Evolutionary conservation across 495 filamentous ascomycete genomes (phyloP), one percentile per base, ranked within the genome.

Genomic region (Darksidea phi): DNA sequence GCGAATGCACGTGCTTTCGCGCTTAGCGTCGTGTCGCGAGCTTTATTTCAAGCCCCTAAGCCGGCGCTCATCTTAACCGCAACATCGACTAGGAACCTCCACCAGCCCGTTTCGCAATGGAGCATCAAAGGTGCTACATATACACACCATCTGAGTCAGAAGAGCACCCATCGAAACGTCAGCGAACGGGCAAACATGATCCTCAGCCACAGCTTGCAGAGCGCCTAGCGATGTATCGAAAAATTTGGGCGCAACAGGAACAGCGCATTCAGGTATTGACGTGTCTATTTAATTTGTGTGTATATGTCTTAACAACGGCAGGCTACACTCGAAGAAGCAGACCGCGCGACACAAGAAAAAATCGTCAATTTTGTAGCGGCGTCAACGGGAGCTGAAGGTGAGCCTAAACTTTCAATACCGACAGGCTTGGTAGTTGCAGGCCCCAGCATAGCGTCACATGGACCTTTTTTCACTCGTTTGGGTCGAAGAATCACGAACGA

Each of bases 371-470:
- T 95, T 69, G 73, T 93, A 8, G 72, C 61, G 7, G 37, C 13
- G 1, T 13, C 61, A 25, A 18, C 57, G 37, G 23, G 50, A 59
- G 51, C 34, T 57, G 67, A 61, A 59, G 57, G 78, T 76, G 51
- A 78, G 71, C 45, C 70, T 75, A 59, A 38, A 2, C 12, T 28
- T 6, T 82, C 77, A 67, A 85, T 96, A 24, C 88, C 90, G 0
- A 86, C 90, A 5, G 91, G 82, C 13, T 83, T 97, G 55, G 83
- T 98, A 41, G 84, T 90, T 26, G 86, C 88, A 17, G 92, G 90
- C 6, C 89, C 91, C n/a, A 92, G 91, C 63, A 87, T 92, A 54
- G 86, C 90, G 24, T 88, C 87, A 12, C 87, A 93, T 56, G 80
- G 79, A 15, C 76, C 86, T 32, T 76, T 97, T 18, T 86, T 96